These are phyloP conservation scores for Catharanthus roseus DNA, from an alignment of 257 asterid species.

Conservation along the genomic window DNA sequence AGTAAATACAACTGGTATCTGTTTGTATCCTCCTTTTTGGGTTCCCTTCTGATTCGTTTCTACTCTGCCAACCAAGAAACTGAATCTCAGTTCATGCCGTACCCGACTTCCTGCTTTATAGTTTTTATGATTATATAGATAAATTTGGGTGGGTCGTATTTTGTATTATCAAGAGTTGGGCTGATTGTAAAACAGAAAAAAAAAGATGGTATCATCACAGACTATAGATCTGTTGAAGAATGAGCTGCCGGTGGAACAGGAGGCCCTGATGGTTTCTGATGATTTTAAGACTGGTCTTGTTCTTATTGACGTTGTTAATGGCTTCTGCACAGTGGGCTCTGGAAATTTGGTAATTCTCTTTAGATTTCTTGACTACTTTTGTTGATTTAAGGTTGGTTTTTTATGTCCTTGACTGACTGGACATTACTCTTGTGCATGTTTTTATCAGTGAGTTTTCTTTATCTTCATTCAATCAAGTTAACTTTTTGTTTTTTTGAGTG, in stretches of 20 bases:
- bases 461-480: background rate
- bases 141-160: background rate
- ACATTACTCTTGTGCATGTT: background rate
- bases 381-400: background rate
- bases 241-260: conserved; percentile 63
- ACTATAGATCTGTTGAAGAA: conserved; percentile 37
- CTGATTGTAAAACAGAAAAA: background rate
- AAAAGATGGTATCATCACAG: conserved; percentile 9
- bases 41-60: background rate
- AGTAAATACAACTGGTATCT: background rate
- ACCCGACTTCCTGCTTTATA: background rate
- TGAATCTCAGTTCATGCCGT: too few species aligned
- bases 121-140: background rate
- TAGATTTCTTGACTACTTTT: background rate
- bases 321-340: conserved; percentile 93
- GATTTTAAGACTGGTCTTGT: conserved; percentile 62
- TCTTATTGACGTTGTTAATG: conserved; percentile 80
- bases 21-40: background rate
- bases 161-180: background rate
- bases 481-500: too few species aligned
- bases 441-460: background rate
- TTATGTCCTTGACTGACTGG: too few species aligned
- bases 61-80: background rate
- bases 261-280: conserved; percentile 43
- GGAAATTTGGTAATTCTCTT: conserved; percentile 49